Evolutionary conservation across 129 eudicot species (phyloP).

Genomic region (Tagetes patula): DNA sequence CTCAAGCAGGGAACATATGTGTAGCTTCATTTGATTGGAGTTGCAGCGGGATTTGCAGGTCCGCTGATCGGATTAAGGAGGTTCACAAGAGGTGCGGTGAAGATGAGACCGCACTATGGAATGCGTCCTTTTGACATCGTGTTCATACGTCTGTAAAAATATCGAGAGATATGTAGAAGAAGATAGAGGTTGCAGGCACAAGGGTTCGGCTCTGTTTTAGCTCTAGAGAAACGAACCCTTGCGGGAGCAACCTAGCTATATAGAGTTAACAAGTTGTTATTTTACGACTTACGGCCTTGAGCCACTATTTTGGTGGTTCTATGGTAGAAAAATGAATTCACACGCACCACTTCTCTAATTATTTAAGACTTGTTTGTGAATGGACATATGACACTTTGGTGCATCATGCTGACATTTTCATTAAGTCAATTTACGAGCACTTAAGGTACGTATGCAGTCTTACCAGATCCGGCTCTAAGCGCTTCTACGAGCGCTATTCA

Average conservation of each 20-base stretch:
- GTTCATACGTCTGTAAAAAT: conserved; percentile 19
- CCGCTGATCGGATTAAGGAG: conserved; percentile 77
- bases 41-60: conserved; percentile 86
- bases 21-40: conserved; percentile 94
- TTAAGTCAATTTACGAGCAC: conserved; percentile 9
- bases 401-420: not conserved
- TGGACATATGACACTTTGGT: not conserved
- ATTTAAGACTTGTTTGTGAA: too few relatives aligned
- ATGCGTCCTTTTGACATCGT: conserved; percentile 30
- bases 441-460: not conserved
- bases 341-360: not conserved
- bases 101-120: conserved; percentile 70
- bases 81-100: conserved; percentile 91
- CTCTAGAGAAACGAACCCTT: conserved; percentile 34
- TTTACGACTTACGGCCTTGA: not conserved
- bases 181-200: conserved; percentile 25
- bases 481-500: too few relatives aligned
- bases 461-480: not conserved
- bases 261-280: conserved; percentile 22
- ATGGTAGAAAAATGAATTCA: not conserved
- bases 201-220: conserved; percentile 43
- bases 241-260: conserved; percentile 18
- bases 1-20: conserved; percentile 89
- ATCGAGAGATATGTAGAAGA: conserved; percentile 11
- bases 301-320: conserved; percentile 16